Conservation (phyloP, 179 eudicot species). For the Spinacia oleracea region DNA sequence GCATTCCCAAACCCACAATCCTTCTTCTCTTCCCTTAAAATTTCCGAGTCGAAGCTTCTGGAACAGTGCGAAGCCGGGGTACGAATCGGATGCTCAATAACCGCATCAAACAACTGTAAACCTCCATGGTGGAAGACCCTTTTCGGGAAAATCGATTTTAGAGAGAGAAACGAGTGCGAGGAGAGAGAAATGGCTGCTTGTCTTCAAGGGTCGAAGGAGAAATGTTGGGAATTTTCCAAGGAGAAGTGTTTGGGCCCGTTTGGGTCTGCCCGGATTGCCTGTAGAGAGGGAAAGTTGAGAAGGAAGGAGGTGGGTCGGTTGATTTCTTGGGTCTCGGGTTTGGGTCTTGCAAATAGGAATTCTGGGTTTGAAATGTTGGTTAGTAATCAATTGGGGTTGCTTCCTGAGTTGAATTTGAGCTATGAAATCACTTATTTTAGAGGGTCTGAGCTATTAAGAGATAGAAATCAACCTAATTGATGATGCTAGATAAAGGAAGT, state of each 20-base stretch:
- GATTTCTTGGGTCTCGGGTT: conserved; percentile 39
- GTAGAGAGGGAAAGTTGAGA: conserved; percentile 29
- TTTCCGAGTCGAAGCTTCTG: conserved; percentile 44
- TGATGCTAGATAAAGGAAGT: too few species aligned
- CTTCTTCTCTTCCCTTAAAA: conserved; percentile 44
- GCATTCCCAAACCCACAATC: conserved; percentile 56
- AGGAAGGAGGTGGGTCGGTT: conserved; percentile 42
- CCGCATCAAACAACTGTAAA: conserved; percentile 59
- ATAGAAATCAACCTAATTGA: background rate
- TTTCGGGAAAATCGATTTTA: conserved; percentile 31
- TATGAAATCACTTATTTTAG: conserved; percentile 18
- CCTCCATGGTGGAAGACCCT: conserved; percentile 68
- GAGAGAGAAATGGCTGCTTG: conserved; percentile 66
- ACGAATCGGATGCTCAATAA: conserved; percentile 71
- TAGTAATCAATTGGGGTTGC: conserved; percentile 4
- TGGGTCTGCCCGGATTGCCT: conserved; percentile 46
- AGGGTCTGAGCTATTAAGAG: conserved; percentile 12
- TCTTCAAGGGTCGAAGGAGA: conserved; percentile 43
- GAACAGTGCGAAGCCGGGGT: conserved; percentile 66
- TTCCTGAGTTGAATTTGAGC: conserved; percentile 15
- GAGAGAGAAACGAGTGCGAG: conserved; percentile 62
- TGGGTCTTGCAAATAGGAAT: conserved; percentile 22
- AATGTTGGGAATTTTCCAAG: conserved; percentile 44
- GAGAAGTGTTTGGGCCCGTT: conserved; percentile 57
- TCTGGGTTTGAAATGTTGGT: conserved; percentile 23